Conservation (phyloP, 129 eudicot genomes). For the Artemisia argyi region DNA sequence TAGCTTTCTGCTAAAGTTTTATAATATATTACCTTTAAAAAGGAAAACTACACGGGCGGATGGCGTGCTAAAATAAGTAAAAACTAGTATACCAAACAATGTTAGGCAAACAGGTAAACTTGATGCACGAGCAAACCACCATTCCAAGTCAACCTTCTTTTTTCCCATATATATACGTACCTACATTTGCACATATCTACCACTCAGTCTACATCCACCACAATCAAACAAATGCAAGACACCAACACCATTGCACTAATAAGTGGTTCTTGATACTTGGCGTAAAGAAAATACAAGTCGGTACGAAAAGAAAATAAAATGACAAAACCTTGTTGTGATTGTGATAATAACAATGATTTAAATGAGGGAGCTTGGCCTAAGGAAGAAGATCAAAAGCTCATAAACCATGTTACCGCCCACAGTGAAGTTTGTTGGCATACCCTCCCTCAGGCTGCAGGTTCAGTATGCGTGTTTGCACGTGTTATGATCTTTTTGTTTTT, state of each 20-base stretch:
- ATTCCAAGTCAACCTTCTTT: constrained; percentile 36
- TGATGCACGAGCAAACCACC: constrained; percentile 37
- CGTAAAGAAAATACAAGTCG: background rate
- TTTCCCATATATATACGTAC: constrained; percentile 3
- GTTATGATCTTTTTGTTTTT: background rate
- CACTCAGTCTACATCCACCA: background rate
- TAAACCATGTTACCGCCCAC: constrained; percentile 29
- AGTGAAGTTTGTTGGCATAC: constrained; percentile 43
- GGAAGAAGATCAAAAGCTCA: constrained; percentile 49
- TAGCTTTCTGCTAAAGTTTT: no score
- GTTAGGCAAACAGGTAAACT: constrained; percentile 10
- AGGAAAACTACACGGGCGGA: background rate
- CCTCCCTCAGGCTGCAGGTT: constrained; percentile 47
- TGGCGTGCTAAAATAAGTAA: background rate
- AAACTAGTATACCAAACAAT: background rate
- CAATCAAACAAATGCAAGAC: background rate
- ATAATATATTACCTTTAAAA: no score
- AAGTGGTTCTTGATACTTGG: no score
- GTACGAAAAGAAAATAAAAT: constrained; percentile 7
- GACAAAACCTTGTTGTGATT: constrained; percentile 32
- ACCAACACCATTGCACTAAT: background rate
- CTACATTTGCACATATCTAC: constrained; percentile 22
- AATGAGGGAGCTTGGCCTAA: constrained; percentile 45
- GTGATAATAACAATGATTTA: constrained; percentile 15
- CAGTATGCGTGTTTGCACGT: background rate